Base-by-base conservation (phyloP, 2,329 filamentous ascomycete species). In the Paramyrothecium sp. region DNA sequence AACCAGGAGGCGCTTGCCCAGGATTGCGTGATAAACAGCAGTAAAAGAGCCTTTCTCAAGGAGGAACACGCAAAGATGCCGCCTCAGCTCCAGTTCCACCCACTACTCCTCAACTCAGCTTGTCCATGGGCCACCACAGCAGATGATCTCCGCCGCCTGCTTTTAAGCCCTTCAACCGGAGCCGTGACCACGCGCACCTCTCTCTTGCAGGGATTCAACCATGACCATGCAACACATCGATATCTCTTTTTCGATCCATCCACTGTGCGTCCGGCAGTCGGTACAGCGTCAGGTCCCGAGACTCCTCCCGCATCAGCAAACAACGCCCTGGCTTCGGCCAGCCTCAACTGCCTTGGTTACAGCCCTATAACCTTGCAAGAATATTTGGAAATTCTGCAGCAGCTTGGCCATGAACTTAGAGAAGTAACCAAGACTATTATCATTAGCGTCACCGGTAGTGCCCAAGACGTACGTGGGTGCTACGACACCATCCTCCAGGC, bases 131-230 rank as follows among this genome's bases (percentile, higher is more conserved):
- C 89, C 23, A 91, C 89, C 0, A 85, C 82, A 3, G 71, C 81
- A 5, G 76, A 81, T 4, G 84, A 92, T 61, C 81, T 93, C 3
- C 70, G 75, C 44, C 72, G 73, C 2, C 82, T 93, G 7, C 89
- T 89, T 67, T 69, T 75, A 30, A 86, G 79, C 53, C 76, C 82
- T 0, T 75, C 83, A 54, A 92, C 87, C 0, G 90, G 90, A 58
- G 90, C 89, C 16, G 83, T 93, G 33, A 93, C 90, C 1, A 90
- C 86, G 2, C 81, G 90, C 13, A 94, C 90, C 1, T 85, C 85
- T 3, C 79, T 91, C 7, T 71, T 89, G 17, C 61, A 76, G 10
- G 88, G 87, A 46, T 93, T 92, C 68, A 67, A 76, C 1, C 87
- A 92, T 67, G 75, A 89, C 61, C 70, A 81, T 2, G 62, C 67